Base-by-base conservation (phyloP, 1,139 yeast genomes). In the Taphrina communis region DNA sequence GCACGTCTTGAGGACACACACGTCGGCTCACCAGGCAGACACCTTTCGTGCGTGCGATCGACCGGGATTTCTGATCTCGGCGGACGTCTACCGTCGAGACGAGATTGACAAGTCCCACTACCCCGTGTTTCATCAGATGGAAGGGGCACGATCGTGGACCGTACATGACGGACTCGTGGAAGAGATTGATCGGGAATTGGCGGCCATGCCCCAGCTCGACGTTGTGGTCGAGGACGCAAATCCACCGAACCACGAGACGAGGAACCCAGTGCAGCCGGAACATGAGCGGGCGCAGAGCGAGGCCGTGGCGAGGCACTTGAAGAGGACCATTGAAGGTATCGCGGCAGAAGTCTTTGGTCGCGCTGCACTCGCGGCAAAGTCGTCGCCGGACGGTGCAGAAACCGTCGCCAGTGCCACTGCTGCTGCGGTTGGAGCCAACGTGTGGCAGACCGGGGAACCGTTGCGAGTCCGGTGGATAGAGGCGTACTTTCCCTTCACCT, bases 121-220 rank as follows among this genome's bases (percentile, higher is more conserved):
- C 76, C 98, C 99, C 1, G 98, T 90, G 0, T 95, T 94, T 79
- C 98, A 94, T 76, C 99, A 94, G 78, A 86, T 94, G 91, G 99
- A 94, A 79, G 99, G 99, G 63, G 97, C 97, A 0, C 82, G 96
- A 71, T 79, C 88, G 7, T 95, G 98, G 98, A 81, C 85, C 11
- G 81, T 88, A 63, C 76, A 78, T 0, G 79, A 82, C 46, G 79
- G 76, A 59, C 77, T 78, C 5, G 76, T 75, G 2, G 77, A 77
- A 44, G 72, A 85, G 41, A 76, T 83, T n/a, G 82, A 81, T 14
- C 65, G 58, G 25, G 66, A 71, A 19, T 38, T 70, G 12, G 58
- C 57, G 17, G 58, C 61, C 38, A 46, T 60, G 53, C 63, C 62
- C 8, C 77, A 82, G 52, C 84, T 90, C 4, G 86, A 88, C 72